Evolutionary conservation across 1,284 basidiomycete species (phyloP).

Genomic region (Apiotrichum sp.): DNA sequence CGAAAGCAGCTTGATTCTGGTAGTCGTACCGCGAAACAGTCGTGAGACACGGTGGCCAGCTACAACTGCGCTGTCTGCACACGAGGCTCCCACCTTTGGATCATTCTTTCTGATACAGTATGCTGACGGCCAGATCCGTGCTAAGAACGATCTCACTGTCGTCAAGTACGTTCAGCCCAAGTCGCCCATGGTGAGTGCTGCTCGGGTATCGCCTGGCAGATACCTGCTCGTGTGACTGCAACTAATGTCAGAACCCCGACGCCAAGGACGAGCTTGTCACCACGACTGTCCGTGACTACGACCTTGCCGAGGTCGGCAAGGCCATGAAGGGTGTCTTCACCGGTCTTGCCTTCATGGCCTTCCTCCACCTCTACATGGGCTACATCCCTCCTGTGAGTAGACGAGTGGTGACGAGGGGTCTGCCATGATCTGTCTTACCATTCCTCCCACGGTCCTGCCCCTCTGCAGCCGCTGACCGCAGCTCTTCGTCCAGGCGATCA

Average conservation of each 20-base stretch:
- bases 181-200: constrained; percentile 17
- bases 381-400: constrained; percentile 21
- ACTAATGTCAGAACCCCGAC: constrained; percentile 15
- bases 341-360: constrained; percentile 16
- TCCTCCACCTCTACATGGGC: constrained; percentile 24
- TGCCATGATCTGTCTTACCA: too few relatives aligned
- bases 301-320: constrained; percentile 20
- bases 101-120: neutral
- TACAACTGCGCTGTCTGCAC: too few relatives aligned
- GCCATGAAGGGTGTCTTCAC: constrained; percentile 21
- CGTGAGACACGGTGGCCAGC: too few relatives aligned
- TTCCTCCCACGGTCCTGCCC: too few relatives aligned
- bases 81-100: too few relatives aligned
- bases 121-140: constrained; percentile 14
- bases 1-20: too few relatives aligned
- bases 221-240: neutral
- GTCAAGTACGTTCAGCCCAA: constrained; percentile 23
- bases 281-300: constrained; percentile 22
- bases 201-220: neutral
- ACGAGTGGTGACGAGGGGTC: too few relatives aligned
- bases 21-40: too few relatives aligned
- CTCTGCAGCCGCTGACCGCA: neutral
- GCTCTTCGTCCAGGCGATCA: constrained; percentile 22
- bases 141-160: constrained; percentile 22
- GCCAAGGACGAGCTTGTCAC: constrained; percentile 21